Evolutionary conservation across 257 asterid species (phyloP).

Genomic region (Anisodus acutangulus): DNA sequence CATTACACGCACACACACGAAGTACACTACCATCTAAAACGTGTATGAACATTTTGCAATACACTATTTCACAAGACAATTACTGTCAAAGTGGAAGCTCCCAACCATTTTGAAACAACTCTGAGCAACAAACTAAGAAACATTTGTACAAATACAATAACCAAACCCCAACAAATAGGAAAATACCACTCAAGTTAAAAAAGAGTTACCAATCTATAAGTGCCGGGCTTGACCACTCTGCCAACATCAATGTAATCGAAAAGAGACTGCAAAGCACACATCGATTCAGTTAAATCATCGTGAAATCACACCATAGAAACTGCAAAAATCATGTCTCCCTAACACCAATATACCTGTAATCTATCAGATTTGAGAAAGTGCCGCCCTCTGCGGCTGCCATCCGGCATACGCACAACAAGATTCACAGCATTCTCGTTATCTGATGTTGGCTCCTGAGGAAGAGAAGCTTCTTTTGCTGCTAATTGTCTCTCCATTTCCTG

Average conservation of each 20-base stretch:
- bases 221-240: constrained; percentile 80
- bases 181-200: not conserved
- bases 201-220: constrained; percentile 83
- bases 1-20: not conserved
- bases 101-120: not conserved
- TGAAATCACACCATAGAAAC: not conserved
- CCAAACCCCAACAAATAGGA: constrained; percentile 7
- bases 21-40: not conserved
- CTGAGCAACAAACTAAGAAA: constrained; percentile 8
- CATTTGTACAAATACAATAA: not conserved
- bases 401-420: constrained; percentile 94
- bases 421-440: constrained; percentile 85
- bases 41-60: not conserved
- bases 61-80: constrained; percentile 5
- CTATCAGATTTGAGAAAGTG: constrained; percentile 86
- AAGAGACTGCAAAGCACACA: constrained; percentile 59
- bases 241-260: constrained; percentile 88
- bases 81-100: constrained; percentile 3
- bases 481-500: constrained; percentile 89
- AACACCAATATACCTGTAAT: constrained; percentile 65
- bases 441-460: constrained; percentile 84
- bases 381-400: constrained; percentile 94
- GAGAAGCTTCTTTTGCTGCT: constrained; percentile 91
- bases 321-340: not conserved
- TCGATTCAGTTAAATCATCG: constrained; percentile 36